Conservation (phyloP, 805 yeast species). For the Lipomyces oligophaga region DNA sequence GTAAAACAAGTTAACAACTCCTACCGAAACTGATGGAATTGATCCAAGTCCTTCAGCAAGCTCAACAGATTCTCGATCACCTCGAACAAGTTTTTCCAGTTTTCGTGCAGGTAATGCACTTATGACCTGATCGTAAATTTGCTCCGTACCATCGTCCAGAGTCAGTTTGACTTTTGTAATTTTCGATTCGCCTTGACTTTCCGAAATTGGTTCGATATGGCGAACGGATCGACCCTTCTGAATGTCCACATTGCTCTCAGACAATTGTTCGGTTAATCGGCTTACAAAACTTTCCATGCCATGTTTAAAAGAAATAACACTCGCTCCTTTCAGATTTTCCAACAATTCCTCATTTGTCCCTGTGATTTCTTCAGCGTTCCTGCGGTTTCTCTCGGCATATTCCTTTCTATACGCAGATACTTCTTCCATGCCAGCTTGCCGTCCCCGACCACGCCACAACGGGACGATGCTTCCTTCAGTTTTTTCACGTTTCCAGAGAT, state of each 20-base stretch:
- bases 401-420: too few relatives aligned
- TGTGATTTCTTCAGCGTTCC: slow-evolving; percentile 28
- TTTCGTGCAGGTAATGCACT: slow-evolving; percentile 20
- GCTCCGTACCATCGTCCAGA: slow-evolving; percentile 11
- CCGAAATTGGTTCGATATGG: slow-evolving; percentile 3
- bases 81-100: slow-evolving; percentile 6
- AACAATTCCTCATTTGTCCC: slow-evolving; percentile 33
- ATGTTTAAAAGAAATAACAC: slow-evolving; percentile 14
- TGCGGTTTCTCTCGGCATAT: background rate
- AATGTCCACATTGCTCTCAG: slow-evolving; percentile 3
- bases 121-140: slow-evolving; percentile 35
- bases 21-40: slow-evolving; percentile 57
- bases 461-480: slow-evolving; percentile 12
- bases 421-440: background rate
- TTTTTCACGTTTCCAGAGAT: slow-evolving; percentile 17
- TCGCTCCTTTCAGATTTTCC: slow-evolving; percentile 6
- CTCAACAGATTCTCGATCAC: background rate
- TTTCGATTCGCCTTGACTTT: too few relatives aligned
- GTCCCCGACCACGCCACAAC: slow-evolving; percentile 3
- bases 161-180: too few relatives aligned
- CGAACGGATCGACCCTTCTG: slow-evolving; percentile 4
- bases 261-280: background rate
- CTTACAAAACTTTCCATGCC: slow-evolving; percentile 19
- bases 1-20: slow-evolving; percentile 65
- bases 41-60: slow-evolving; percentile 8